Evolutionary conservation across 352 stramenopile genomes (phyloP).

Genomic region (Phytophthora uliginosa): DNA sequence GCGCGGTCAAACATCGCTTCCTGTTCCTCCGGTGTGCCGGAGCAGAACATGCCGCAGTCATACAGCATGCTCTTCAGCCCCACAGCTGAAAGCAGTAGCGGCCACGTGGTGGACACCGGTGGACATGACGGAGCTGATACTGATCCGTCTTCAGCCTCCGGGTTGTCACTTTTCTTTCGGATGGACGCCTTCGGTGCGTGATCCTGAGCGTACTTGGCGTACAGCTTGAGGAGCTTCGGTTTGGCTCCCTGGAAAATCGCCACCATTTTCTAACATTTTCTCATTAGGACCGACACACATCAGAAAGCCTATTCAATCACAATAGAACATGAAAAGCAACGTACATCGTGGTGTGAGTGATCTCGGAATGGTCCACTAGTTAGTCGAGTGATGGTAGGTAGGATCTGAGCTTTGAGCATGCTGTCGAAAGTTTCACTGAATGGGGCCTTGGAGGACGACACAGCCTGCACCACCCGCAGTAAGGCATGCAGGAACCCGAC

Average conservation of each 20-base stretch:
- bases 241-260: constrained; percentile 79
- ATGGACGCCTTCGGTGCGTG: constrained; percentile 20
- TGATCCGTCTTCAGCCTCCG: constrained; percentile 22
- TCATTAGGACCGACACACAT: constrained; percentile 6
- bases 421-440: constrained; percentile 52
- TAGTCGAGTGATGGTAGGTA: constrained; percentile 63
- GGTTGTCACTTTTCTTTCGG: constrained; percentile 22
- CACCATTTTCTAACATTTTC: constrained; percentile 59
- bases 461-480: constrained; percentile 48
- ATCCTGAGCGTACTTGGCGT: constrained; percentile 71
- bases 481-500: constrained; percentile 81
- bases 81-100: constrained; percentile 51
- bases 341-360: constrained; percentile 79
- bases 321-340: constrained; percentile 6
- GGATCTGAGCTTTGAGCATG: constrained; percentile 51
- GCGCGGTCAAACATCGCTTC: constrained; percentile 68
- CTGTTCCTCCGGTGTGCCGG: constrained; percentile 62
- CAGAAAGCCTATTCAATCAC: background rate
- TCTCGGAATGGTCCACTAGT: constrained; percentile 81
- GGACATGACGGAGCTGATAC: constrained; percentile 6
- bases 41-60: constrained; percentile 84
- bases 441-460: constrained; percentile 10
- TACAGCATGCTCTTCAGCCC: constrained; percentile 77
- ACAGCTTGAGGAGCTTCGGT: constrained; percentile 78
- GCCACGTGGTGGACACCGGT: constrained; percentile 50